These are phyloP conservation scores for Parietichytrium sp. DNA, from an alignment of 108 stramenopile species.

Conservation along the genomic window DNA sequence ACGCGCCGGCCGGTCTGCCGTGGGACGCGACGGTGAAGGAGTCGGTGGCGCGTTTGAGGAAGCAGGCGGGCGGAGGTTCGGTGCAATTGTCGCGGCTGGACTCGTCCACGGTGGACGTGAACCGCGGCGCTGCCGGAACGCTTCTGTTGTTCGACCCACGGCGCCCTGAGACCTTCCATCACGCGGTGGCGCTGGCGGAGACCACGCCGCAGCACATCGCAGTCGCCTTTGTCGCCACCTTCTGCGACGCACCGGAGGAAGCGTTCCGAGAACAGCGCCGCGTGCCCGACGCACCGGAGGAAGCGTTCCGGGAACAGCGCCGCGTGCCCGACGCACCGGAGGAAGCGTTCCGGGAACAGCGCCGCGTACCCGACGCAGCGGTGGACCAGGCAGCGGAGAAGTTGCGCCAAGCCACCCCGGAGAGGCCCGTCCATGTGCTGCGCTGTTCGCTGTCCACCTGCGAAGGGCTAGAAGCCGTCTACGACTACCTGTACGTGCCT, in stretches of 20 bases:
- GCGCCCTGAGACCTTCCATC: neutral
- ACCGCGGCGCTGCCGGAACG: neutral
- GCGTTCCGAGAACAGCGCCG: no score
- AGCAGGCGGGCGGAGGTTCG: neutral
- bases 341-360: no score
- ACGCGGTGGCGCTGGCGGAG: neutral
- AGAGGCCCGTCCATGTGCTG: no score
- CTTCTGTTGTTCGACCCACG: neutral
- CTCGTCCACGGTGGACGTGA: neutral
- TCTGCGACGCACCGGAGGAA: no score
- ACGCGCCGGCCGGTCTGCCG: neutral
- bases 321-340: no score
- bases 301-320: no score
- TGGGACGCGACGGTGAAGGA: no score
- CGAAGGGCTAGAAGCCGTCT: neutral
- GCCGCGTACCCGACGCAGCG: no score
- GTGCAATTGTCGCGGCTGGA: neutral
- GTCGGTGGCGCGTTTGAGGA: neutral
- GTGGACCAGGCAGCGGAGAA: no score
- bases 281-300: no score
- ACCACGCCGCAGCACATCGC: neutral
- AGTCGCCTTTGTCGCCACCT: neutral
- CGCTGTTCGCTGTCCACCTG: slow-evolving; percentile 1
- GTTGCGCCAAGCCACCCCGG: no score
- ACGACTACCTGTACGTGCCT: neutral